Evolutionary conservation across 1,284 basidiomycete genomes (phyloP).

Genomic region (Puccinia hordei): DNA sequence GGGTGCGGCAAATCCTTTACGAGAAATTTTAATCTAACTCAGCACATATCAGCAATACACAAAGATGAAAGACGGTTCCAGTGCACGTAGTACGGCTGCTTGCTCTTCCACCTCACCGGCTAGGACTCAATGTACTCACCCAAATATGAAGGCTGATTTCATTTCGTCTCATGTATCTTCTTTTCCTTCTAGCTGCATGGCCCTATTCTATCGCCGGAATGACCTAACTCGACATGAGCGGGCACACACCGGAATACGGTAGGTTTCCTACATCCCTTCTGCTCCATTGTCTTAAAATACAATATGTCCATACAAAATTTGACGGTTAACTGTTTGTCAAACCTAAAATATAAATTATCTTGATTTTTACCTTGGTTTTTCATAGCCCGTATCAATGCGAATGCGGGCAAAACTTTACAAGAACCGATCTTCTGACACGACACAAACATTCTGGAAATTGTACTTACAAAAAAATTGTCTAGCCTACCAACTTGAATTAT

Average conservation of each 20-base stretch:
- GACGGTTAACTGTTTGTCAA: neutral
- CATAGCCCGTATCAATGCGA: constrained; percentile 47
- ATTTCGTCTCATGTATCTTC: neutral
- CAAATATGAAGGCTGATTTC: neutral
- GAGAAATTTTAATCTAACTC: constrained; percentile 46
- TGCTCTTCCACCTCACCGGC: neutral
- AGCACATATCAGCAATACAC: constrained; percentile 48
- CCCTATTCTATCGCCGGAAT: constrained; percentile 48
- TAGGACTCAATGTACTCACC: neutral
- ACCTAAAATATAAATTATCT: neutral
- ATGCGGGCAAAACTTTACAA: constrained; percentile 42
- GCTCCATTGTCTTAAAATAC: neutral
- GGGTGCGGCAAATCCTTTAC: constrained; percentile 50
- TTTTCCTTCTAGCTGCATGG: constrained; percentile 30
- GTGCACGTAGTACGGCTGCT: constrained; percentile 33
- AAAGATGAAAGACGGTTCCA: constrained; percentile 48
- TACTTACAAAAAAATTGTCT: neutral
- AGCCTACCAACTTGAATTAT: neutral
- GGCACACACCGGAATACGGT: constrained; percentile 44
- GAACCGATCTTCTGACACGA: constrained; percentile 43
- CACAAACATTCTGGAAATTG: constrained; percentile 49
- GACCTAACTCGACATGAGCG: constrained; percentile 43
- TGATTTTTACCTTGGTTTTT: neutral
- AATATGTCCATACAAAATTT: neutral
- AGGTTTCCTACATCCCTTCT: neutral